Conservation (phyloP, 495 filamentous ascomycete genomes). For the Glutinoglossum americanum region DNA sequence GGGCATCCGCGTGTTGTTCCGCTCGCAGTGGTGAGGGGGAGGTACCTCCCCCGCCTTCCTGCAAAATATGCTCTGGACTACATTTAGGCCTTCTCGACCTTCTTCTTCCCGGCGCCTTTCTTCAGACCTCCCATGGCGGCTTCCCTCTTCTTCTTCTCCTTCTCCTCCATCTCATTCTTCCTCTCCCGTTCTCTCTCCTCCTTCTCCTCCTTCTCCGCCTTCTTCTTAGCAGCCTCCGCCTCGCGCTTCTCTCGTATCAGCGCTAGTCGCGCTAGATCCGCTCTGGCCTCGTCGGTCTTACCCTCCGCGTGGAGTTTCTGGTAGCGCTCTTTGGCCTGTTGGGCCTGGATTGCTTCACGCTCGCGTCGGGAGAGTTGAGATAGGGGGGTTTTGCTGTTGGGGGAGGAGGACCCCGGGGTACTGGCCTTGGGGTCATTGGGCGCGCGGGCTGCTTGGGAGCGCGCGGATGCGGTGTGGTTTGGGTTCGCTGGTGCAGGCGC, state of each 20-base stretch:
- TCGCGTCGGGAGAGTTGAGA: conserved; percentile 56
- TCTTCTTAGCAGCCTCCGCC: conserved; percentile 58
- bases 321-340: conserved; percentile 74
- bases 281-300: conserved; percentile 88
- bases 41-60: no score
- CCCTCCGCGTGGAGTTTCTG: conserved; percentile 86
- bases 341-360: conserved; percentile 72
- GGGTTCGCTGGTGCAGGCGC: conserved; percentile 64
- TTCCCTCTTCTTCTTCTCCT: conserved; percentile 44
- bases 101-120: not conserved
- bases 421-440: conserved; percentile 19
- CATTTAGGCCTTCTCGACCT: not conserved
- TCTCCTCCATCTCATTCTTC: conserved; percentile 14
- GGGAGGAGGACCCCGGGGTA: conserved; percentile 7
- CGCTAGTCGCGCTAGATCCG: conserved; percentile 68
- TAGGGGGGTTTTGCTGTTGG: conserved; percentile 6
- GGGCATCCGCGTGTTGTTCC: no score
- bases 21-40: no score
- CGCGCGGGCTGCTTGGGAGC: conserved; percentile 28
- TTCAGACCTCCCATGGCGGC: conserved; percentile 23
- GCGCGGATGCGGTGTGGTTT: conserved; percentile 59
- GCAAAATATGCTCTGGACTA: no score
- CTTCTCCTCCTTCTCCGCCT: conserved; percentile 30
- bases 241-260: conserved; percentile 71
- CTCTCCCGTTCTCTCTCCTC: conserved; percentile 17